Conservation (phyloP, 176 grass and related monocot genomes). For the Avena sativa region DNA sequence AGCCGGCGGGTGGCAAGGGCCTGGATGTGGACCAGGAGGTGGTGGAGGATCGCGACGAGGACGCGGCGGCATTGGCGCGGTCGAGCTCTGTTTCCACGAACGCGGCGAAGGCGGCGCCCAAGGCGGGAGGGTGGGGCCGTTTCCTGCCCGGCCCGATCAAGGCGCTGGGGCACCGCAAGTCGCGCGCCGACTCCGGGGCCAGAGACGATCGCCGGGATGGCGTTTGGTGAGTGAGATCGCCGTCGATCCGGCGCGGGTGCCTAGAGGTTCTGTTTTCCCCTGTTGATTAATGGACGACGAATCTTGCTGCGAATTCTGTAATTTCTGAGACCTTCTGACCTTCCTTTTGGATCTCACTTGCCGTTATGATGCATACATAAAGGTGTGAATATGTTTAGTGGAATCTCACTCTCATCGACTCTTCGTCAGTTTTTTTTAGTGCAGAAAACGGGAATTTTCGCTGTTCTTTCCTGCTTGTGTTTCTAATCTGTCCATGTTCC, state of each 20-base stretch:
- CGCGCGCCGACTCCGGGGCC: neutral
- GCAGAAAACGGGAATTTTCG: neutral
- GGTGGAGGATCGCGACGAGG: neutral
- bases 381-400: slow-evolving; percentile 14
- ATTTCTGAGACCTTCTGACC: neutral
- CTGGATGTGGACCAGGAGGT: slow-evolving; percentile 24
- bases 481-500: neutral
- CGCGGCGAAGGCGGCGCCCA: neutral
- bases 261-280: neutral
- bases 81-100: slow-evolving; percentile 51
- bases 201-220: neutral
- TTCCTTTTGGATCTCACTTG: neutral
- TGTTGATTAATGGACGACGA: neutral
- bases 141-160: slow-evolving; percentile 68
- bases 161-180: slow-evolving; percentile 64
- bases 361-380: slow-evolving; percentile 7
- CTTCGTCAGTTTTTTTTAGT: neutral
- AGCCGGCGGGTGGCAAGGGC: slow-evolving; percentile 32
- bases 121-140: slow-evolving; percentile 49
- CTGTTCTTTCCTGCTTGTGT: neutral
- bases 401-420: neutral
- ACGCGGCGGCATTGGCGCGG: slow-evolving; percentile 50
- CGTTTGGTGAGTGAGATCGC: slow-evolving; percentile 1
- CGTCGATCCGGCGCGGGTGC: no score
- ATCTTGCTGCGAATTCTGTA: neutral